A percentile compares a stretch with the other conserved stretches of the same genome.
Conservation (phyloP, 495 filamentous ascomycete genomes). For the Lasiosphaeriaceae sp. region DNA sequence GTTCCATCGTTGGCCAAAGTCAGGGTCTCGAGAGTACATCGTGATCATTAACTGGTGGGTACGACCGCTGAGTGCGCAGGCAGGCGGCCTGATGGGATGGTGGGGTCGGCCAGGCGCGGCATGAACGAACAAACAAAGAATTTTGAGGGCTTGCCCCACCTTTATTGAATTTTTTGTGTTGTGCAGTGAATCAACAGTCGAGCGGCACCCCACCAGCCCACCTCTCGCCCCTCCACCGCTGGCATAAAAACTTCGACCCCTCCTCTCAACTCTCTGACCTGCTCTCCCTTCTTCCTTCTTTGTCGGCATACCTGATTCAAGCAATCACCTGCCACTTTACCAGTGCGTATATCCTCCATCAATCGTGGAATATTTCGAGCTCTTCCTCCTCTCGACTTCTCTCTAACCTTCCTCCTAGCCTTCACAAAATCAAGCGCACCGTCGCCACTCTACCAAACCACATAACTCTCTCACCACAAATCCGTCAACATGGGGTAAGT, state of each 20-base stretch:
- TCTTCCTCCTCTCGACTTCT: not conserved
- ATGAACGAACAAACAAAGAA: conserved; percentile 14
- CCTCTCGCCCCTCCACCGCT: conserved; percentile 21
- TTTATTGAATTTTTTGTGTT: conserved; percentile 23
- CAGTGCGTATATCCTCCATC: conserved; percentile 9
- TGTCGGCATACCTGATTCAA: conserved; percentile 37
- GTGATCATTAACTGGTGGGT: not conserved
- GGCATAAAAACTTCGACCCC: conserved; percentile 31
- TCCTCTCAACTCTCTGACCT: conserved; percentile 17
- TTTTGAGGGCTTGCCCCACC: conserved; percentile 27
- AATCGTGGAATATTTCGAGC: not conserved
- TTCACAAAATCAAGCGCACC: conserved; percentile 22
- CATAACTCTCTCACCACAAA: conserved; percentile 4
- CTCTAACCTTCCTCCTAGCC: conserved; percentile 5
- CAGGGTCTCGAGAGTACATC: not conserved
- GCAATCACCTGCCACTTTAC: conserved; percentile 34
- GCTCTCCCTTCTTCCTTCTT: conserved; percentile 26
- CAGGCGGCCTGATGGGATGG: conserved; percentile 15
- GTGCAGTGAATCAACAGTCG: conserved; percentile 8
- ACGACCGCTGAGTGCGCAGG: not conserved
- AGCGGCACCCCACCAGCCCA: conserved; percentile 18
- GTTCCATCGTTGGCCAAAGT: no score
- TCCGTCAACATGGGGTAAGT: conserved; percentile 34
- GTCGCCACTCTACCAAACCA: conserved; percentile 8
- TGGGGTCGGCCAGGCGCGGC: conserved; percentile 24